Evolutionary conservation across 129 eudicot species (phyloP).

Genomic region (Kitagawia praeruptora): DNA sequence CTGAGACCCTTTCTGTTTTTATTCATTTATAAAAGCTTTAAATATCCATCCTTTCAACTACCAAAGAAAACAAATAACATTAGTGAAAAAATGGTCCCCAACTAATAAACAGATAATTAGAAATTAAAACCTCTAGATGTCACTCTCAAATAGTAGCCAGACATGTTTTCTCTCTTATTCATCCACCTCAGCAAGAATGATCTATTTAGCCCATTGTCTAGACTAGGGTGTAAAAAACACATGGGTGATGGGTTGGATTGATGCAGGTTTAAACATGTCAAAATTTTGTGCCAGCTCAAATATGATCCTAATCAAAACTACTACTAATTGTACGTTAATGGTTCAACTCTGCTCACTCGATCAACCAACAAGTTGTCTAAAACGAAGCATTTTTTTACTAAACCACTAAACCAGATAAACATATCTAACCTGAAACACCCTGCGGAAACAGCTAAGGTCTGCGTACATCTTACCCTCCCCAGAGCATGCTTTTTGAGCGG

Average conservation of each 20-base stretch:
- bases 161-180: constrained; percentile 16
- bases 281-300: background rate
- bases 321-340: background rate
- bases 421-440: background rate
- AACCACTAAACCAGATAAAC: background rate
- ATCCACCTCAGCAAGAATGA: constrained; percentile 4
- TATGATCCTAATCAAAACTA: background rate
- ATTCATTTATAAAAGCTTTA: background rate
- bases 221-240: background rate
- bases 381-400: background rate
- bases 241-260: background rate
- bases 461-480: too few species aligned
- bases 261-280: background rate
- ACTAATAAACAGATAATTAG: constrained; percentile 2
- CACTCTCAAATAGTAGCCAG: background rate
- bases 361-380: background rate
- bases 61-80: background rate
- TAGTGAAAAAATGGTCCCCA: background rate
- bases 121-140: background rate
- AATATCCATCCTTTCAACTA: background rate
- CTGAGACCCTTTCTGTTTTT: background rate
- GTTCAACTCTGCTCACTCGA: background rate
- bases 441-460: too few species aligned
- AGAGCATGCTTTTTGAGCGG: too few species aligned
- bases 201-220: background rate